phyloP scores from a whole-genome alignment of 441 rosid species.

The Heliophila coronopifolia region DNA sequence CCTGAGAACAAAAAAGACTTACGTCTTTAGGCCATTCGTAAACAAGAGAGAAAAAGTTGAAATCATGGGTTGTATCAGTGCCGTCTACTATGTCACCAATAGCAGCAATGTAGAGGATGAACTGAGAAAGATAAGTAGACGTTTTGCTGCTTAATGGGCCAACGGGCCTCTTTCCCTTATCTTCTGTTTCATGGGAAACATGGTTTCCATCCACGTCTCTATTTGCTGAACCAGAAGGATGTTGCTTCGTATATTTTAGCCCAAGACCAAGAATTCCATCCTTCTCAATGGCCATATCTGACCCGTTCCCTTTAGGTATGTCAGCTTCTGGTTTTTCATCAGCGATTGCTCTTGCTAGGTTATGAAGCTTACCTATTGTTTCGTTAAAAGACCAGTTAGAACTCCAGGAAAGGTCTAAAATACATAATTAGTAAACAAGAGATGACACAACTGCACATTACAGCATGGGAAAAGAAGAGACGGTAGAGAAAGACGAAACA shows the following conservation, averaged over 20 bases:
- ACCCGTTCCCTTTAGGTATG: slow-evolving; percentile 44
- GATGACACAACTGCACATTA: slow-evolving; percentile 1
- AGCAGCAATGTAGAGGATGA: slow-evolving; percentile 93
- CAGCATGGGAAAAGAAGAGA: slow-evolving; percentile 17
- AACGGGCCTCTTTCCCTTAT: slow-evolving; percentile 67
- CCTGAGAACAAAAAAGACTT: slow-evolving; percentile 34
- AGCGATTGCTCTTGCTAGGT: slow-evolving; percentile 91
- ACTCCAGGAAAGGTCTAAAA: slow-evolving; percentile 3
- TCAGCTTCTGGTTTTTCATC: slow-evolving; percentile 77
- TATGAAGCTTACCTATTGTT: slow-evolving; percentile 85
- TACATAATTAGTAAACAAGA: slow-evolving; percentile 18
- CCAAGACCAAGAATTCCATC: slow-evolving; percentile 95
- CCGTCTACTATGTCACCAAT: slow-evolving; percentile 99
- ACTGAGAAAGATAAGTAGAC: slow-evolving; percentile 82
- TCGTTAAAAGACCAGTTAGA: slow-evolving; percentile 28
- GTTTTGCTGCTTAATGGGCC: slow-evolving; percentile 79
- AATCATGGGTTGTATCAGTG: slow-evolving; percentile 97
- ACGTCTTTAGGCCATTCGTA: slow-evolving; percentile 99
- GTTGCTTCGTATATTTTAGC: slow-evolving; percentile 52
- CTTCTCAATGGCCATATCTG: slow-evolving; percentile 49
- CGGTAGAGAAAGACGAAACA: slow-evolving; percentile 16
- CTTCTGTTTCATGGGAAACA: slow-evolving; percentile 58
- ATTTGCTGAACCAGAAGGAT: slow-evolving; percentile 38
- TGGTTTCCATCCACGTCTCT: slow-evolving; percentile 45
- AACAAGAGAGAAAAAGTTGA: slow-evolving; percentile 90